Percentiles rank a stretch among this genome's conserved stretches.
Evolutionary conservation across 768 basidiomycete genomes (phyloP).

Genomic region (Mycena filopes): DNA sequence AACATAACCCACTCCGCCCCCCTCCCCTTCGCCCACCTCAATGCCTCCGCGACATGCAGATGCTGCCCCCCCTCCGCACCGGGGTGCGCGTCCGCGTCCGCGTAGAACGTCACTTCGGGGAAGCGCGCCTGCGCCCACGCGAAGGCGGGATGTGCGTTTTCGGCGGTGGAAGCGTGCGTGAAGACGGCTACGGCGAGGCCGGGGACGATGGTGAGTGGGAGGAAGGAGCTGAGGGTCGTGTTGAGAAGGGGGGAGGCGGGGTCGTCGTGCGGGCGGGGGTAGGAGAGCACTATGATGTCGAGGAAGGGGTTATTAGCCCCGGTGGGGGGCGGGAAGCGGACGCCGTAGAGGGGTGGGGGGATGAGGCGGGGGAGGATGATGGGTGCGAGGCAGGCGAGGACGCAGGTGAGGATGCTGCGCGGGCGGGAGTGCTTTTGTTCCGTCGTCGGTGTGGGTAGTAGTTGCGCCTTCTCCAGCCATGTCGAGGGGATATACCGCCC

Average conservation of each 20-base stretch:
- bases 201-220: slow-evolving; percentile 40
- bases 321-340: slow-evolving; percentile 32
- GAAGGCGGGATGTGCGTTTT: slow-evolving; percentile 45
- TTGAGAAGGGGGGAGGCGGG: slow-evolving; percentile 43
- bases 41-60: slow-evolving; percentile 53
- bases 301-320: slow-evolving; percentile 48
- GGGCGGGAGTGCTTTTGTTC: slow-evolving; percentile 12
- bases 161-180: slow-evolving; percentile 50
- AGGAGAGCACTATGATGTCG: slow-evolving; percentile 53
- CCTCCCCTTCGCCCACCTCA: slow-evolving; percentile 46
- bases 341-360: slow-evolving; percentile 28
- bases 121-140: slow-evolving; percentile 38
- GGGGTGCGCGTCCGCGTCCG: slow-evolving; percentile 44
- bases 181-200: slow-evolving; percentile 49
- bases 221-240: slow-evolving; percentile 49
- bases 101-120: slow-evolving; percentile 40
- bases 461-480: slow-evolving; percentile 25
- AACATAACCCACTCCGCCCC: slow-evolving; percentile 55
- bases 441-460: neutral
- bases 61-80: slow-evolving; percentile 46
- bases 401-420: slow-evolving; percentile 25
- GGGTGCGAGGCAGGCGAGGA: slow-evolving; percentile 33
- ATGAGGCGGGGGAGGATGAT: slow-evolving; percentile 4
- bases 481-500: slow-evolving; percentile 19
- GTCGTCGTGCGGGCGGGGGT: slow-evolving; percentile 49